These are phyloP conservation scores for Helianthus tuberosus DNA, from an alignment of 129 eudicot species.

Conservation along the genomic window DNA sequence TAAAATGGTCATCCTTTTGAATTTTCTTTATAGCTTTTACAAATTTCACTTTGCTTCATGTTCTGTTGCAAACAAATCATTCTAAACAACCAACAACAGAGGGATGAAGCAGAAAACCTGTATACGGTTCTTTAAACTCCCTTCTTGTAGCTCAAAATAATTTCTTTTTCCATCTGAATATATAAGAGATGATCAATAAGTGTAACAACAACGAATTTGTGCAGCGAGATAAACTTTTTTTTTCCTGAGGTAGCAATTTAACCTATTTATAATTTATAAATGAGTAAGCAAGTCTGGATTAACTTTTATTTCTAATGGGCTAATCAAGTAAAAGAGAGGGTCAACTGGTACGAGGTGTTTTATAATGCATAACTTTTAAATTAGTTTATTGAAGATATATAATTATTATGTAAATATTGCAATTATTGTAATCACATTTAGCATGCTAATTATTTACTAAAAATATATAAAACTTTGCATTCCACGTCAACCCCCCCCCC, in stretches of 20 bases:
- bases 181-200: slow-evolving; percentile 19
- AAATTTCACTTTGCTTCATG: slow-evolving; percentile 17
- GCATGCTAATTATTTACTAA: not conserved
- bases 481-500: not conserved
- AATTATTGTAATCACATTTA: not conserved
- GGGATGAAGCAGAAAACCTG: slow-evolving; percentile 21
- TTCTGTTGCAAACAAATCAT: not conserved
- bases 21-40: slow-evolving; percentile 1
- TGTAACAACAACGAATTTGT: slow-evolving; percentile 1
- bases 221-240: not conserved
- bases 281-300: not conserved
- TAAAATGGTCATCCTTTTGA: slow-evolving; percentile 5
- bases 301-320: not conserved
- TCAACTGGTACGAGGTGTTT: not conserved
- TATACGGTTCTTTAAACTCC: slow-evolving; percentile 22
- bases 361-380: too few relatives aligned
- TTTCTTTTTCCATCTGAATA: slow-evolving; percentile 74
- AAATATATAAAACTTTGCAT: not conserved
- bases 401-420: not conserved
- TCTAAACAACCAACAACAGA: slow-evolving; percentile 22
- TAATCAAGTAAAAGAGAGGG: not conserved
- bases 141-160: slow-evolving; percentile 57
- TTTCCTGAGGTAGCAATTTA: not conserved
- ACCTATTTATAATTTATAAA: not conserved
- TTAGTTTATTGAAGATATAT: not conserved